phyloP scores from a whole-genome alignment of 106 monocot genomes.

The Hemerocallis citrina region DNA sequence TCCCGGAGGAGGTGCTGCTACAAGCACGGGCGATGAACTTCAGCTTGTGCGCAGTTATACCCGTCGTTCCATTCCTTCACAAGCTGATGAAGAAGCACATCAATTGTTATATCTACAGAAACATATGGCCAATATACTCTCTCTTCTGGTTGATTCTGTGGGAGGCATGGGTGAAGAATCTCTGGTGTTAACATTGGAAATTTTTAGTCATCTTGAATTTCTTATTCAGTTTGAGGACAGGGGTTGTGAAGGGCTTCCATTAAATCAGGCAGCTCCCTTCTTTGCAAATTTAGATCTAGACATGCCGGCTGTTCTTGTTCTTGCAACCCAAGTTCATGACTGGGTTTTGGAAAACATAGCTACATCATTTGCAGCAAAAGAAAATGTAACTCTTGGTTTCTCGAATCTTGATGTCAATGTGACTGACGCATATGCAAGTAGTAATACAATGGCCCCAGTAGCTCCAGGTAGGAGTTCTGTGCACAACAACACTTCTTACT shows the following conservation, averaged over 20 bases:
- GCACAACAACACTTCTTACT: constrained; percentile 31
- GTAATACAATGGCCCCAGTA: too few species aligned
- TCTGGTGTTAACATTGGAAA: constrained; percentile 77
- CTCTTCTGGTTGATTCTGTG: constrained; percentile 61
- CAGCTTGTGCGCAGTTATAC: constrained; percentile 94
- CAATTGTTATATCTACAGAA: constrained; percentile 94
- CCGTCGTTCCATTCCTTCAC: constrained; percentile 90
- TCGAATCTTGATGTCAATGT: constrained; percentile 65
- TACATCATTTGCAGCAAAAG: constrained; percentile 49
- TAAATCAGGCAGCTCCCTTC: constrained; percentile 71
- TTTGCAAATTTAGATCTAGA: constrained; percentile 89
- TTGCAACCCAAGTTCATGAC: constrained; percentile 66
- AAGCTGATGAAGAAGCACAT: constrained; percentile 94
- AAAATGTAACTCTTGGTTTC: constrained; percentile 23
- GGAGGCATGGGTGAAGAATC: constrained; percentile 72
- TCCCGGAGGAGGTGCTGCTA: too few species aligned
- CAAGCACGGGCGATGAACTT: too few species aligned
- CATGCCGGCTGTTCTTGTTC: constrained; percentile 68
- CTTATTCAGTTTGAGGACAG: constrained; percentile 62
- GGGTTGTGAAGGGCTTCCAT: constrained; percentile 38
- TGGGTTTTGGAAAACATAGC: constrained; percentile 70
- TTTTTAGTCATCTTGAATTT: constrained; percentile 74
- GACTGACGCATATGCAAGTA: constrained; percentile 47
- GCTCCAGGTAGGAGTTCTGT: constrained; percentile 13
- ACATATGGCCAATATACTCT: constrained; percentile 72